phyloP scores from a whole-genome alignment of 129 eudicot genomes.

The Artemisia argyi region DNA sequence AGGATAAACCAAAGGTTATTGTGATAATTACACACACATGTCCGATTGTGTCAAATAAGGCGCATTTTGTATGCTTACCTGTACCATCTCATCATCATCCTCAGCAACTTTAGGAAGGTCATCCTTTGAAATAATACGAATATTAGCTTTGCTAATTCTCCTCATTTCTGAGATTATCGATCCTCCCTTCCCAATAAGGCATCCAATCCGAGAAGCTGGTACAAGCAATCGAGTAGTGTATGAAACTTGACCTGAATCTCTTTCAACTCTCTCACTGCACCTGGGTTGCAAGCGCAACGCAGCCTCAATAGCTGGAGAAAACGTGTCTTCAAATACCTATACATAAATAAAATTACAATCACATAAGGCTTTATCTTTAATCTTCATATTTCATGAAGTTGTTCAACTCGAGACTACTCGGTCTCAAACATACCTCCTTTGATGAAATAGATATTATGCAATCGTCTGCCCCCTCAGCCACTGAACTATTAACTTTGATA shows the following conservation, averaged over 20 bases:
- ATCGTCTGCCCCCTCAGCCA: constrained; percentile 72
- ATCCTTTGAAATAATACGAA: constrained; percentile 88
- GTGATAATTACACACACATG: constrained; percentile 2
- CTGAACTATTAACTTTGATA: constrained; percentile 84
- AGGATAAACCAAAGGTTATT: constrained; percentile 8
- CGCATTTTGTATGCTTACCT: constrained; percentile 43
- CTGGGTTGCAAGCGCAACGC: constrained; percentile 91
- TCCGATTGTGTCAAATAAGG: not conserved
- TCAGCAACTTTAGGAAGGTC: constrained; percentile 88
- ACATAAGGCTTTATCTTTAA: not conserved
- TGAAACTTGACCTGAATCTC: constrained; percentile 86
- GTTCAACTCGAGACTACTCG: not conserved
- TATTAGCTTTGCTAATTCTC: constrained; percentile 81
- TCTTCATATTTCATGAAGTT: not conserved
- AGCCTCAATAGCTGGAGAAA: constrained; percentile 89
- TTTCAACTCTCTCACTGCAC: constrained; percentile 94
- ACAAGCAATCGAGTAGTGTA: constrained; percentile 87
- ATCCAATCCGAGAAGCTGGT: constrained; percentile 83
- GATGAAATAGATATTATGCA: constrained; percentile 78
- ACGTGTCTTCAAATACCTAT: constrained; percentile 77
- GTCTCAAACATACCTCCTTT: constrained; percentile 57
- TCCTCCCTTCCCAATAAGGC: constrained; percentile 98
- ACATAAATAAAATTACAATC: constrained; percentile 7
- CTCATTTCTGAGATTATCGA: constrained; percentile 87
- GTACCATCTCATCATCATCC: constrained; percentile 97